Evolutionary conservation across 1,139 yeast species (phyloP).

Genomic region (Blastobotrys capitulatus): DNA sequence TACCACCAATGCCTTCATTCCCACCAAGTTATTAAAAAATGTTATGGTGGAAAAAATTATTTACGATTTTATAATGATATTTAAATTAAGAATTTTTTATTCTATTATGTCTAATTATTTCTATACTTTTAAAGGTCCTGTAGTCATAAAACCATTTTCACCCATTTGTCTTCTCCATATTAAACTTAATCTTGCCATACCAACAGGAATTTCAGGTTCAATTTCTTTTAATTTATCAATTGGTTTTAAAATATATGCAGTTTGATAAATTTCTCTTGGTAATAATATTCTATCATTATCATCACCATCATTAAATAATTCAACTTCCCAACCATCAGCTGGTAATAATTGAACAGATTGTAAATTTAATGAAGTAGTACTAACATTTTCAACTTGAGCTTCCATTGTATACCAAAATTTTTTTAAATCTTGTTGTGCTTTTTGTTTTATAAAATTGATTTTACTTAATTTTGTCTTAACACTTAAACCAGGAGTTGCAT

Average conservation of each 20-base stretch:
- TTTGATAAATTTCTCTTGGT: conserved; percentile 21
- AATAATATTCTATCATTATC: conserved; percentile 11
- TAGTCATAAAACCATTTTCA: conserved; percentile 33
- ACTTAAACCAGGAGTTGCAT: conserved; percentile 28
- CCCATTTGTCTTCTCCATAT: conserved; percentile 37
- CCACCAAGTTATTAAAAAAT: neutral
- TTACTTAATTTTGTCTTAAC: conserved; percentile 28
- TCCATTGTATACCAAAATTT: conserved; percentile 25
- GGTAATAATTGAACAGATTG: conserved; percentile 30
- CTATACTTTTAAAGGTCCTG: conserved; percentile 19
- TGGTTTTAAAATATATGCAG: conserved; percentile 16
- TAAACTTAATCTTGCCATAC: conserved; percentile 25
- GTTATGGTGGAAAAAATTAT: too few relatives aligned
- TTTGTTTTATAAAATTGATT: conserved; percentile 10
- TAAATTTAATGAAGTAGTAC: conserved; percentile 27
- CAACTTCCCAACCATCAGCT: conserved; percentile 26
- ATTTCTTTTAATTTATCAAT: conserved; percentile 14
- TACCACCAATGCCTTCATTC: conserved; percentile 6
- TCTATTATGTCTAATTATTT: too few relatives aligned
- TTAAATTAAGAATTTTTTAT: too few relatives aligned
- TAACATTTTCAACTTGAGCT: conserved; percentile 34
- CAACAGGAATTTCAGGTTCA: conserved; percentile 9
- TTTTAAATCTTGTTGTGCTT: neutral
- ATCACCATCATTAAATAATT: conserved; percentile 15
- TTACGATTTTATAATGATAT: neutral